Evolutionary conservation across 1,139 yeast genomes (phyloP), one percentile per base, ranked within the genome.

Genomic region (Debaryomyces udenii): DNA sequence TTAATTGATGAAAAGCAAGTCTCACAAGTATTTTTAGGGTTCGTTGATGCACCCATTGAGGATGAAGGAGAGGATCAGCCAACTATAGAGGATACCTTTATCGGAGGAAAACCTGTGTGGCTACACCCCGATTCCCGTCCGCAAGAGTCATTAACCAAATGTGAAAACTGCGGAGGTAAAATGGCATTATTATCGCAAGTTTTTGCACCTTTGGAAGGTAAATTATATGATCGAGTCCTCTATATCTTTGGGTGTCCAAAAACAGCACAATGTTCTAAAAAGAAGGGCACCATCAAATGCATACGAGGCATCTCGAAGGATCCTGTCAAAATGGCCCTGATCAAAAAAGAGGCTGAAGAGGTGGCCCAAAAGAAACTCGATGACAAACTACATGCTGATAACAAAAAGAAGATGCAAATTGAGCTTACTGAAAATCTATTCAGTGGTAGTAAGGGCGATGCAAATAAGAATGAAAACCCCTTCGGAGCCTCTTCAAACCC

Each of bases 181-280:
- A 71, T 89, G 84, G 81, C 87, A 6, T 64, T 91, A 38, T 66
- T 90, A 29, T 64, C 83, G 2, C 98, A 93, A 60, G 85, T 93
- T 2, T 84, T 76, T 62, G 85, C 96, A 1, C 94, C 95, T 2
- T 61, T 88, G 35, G 87, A 81, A 22, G 77, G 76, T 28, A 74
- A 82, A n/a, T 65, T 77, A 37, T 88, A 90, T 57, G 97, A 90
- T 53, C 75, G 99, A 43, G 82, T 82, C 9, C 62, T 93, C 20
- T 93, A 93, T 57, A 74, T 91, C 0, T 86, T 91, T 61, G 81
- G 81, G 2, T 93, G 99, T 64, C 68, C 74, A 35, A 74, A 80
- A 38, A 66, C 81, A 0, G 53, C 49, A 2, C 50, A 49, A 7
- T 93, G 98, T 58, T 76, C 85, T 34, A 73, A 86, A 47, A 76